Conservation (phyloP, 441 rosid species). For the Euphorbia celastroides region DNA sequence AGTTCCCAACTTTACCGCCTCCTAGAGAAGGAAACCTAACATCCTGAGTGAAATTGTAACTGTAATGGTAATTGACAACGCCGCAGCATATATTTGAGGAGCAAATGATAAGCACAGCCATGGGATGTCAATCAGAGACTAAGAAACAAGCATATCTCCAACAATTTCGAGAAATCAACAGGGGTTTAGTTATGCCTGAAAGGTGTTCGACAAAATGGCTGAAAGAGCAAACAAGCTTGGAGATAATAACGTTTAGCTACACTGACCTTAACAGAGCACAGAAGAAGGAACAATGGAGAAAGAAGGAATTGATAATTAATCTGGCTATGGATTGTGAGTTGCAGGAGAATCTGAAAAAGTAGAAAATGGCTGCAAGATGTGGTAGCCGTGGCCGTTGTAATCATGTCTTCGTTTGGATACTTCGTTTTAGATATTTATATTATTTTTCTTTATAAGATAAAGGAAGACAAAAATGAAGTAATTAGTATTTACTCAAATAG, state of each 20-base stretch:
- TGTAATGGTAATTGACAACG: constrained; percentile 29
- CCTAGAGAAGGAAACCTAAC: constrained; percentile 22
- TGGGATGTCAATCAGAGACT: constrained; percentile 8
- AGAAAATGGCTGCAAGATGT: not conserved
- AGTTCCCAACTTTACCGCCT: constrained; percentile 31
- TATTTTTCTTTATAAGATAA: no score
- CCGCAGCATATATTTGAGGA: constrained; percentile 44
- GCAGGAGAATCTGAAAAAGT: not conserved
- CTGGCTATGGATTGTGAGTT: not conserved
- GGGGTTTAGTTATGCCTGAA: constrained; percentile 4
- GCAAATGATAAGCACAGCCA: constrained; percentile 48
- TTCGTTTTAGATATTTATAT: not conserved
- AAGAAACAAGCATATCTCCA: not conserved
- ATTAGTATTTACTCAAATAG: no score
- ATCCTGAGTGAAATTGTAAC: constrained; percentile 20
- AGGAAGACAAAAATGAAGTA: no score
- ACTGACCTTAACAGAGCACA: constrained; percentile 8
- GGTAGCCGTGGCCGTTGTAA: not conserved
- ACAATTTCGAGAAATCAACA: constrained; percentile 4
- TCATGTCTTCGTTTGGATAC: not conserved
- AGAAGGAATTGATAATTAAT: not conserved
- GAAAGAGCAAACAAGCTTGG: constrained; percentile 7
- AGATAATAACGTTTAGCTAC: constrained; percentile 1
- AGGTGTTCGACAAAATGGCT: constrained; percentile 18
- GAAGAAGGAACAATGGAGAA: not conserved